phyloP scores from a whole-genome alignment of 1,284 basidiomycete species.

The Coriolopsis trogii region DNA sequence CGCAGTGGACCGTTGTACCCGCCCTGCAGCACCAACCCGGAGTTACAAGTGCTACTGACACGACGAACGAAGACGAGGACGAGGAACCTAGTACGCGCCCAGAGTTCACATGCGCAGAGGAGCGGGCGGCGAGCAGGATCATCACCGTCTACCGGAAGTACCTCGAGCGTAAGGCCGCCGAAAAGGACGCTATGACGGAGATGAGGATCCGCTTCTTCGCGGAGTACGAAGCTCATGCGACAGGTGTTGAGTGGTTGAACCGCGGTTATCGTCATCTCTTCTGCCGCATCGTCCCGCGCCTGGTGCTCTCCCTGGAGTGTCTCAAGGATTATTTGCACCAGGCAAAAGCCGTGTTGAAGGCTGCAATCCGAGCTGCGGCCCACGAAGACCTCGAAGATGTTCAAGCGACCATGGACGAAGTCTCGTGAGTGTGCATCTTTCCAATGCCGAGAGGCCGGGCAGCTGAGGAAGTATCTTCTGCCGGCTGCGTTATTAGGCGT shows the following conservation, averaged over 20 bases:
- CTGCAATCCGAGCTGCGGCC: slow-evolving; percentile 31
- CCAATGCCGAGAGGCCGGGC: background rate
- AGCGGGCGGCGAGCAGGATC: slow-evolving; percentile 34
- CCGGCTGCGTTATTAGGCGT: no score
- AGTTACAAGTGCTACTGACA: no score
- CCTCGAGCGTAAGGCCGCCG: slow-evolving; percentile 16
- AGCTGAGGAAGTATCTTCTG: no score
- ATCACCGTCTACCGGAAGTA: slow-evolving; percentile 34
- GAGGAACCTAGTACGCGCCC: slow-evolving; percentile 1
- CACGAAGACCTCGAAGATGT: slow-evolving; percentile 39
- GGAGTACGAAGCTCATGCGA: slow-evolving; percentile 36
- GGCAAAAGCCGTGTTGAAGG: slow-evolving; percentile 39
- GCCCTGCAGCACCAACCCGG: no score
- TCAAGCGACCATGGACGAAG: slow-evolving; percentile 24
- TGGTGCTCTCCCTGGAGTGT: slow-evolving; percentile 47
- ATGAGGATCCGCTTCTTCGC: slow-evolving; percentile 3
- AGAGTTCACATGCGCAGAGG: slow-evolving; percentile 33
- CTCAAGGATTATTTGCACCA: slow-evolving; percentile 29
- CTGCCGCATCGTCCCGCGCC: slow-evolving; percentile 50
- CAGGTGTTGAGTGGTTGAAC: slow-evolving; percentile 34
- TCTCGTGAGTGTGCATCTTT: slow-evolving; percentile 7
- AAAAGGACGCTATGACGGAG: slow-evolving; percentile 7
- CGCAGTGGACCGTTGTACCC: no score
- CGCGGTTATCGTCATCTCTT: slow-evolving; percentile 46
- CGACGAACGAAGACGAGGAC: background rate